Evolutionary conservation across 163 green algal species (phyloP), one percentile per base, ranked within the genome.

Genomic region (Chloromonas sp.): DNA sequence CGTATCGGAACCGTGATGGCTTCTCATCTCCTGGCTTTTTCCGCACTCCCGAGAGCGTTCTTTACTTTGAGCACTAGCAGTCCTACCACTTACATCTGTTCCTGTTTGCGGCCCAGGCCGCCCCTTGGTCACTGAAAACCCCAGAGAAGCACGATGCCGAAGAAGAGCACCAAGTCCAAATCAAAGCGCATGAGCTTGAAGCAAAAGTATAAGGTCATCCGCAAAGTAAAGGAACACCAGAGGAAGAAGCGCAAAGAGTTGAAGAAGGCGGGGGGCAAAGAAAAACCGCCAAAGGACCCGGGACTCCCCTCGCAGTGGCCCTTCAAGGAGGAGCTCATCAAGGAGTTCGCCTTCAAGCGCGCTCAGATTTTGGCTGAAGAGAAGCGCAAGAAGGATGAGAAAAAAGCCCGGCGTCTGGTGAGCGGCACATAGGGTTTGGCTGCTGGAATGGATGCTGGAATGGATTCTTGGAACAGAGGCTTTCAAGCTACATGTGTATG

Each of bases 131-230:
- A 36, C 36, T 36, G 36, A 36, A 36, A 36, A 36, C 36, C 36
- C 36, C 36, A 36, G 36, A 36, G 36, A 36, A 36, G 36, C 36
- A 36, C 36, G 36, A 98, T 98, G 95, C 93, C 95, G 62, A 96
- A 97, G 87, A 98, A 97, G 71, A 94, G 86, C 59, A 96, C 87
- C 57, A 97, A 97, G 88, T 96, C 90, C 14, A 98, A 98, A 89
- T 95, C 89, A n/a, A 98, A 98, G 89, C 95, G 97, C 36, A 89
- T 93, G 85, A 95, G 94, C 81, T 92, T 99, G n/a, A 94, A 92
- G 70, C 91, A 99, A 58, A 99, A 99, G 88, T 98, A 98, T 84
- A 98, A 99, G 86, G 86, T 98, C 74, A 92, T 98, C 14, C 91
- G 91, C 2, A 99, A 97, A 88, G 95, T 98, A 5, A 95, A 95